Conservation (phyloP, 176 grass and related monocot species). For the Typha latifolia region DNA sequence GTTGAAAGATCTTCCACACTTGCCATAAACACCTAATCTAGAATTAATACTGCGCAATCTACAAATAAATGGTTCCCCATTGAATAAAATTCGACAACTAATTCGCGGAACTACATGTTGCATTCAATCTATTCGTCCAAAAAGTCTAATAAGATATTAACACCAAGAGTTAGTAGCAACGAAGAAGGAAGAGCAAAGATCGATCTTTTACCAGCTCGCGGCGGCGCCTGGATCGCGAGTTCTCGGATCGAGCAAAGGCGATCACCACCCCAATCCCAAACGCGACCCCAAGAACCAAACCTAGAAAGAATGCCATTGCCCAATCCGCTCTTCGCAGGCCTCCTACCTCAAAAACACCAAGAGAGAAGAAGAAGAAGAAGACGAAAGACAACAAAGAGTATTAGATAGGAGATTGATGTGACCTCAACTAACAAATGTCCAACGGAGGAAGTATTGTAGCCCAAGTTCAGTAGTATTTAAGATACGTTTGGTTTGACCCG, state of each 20-base stretch:
- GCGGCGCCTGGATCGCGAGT: conserved; percentile 34
- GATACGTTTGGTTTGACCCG: neutral
- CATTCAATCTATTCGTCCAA: too few species aligned
- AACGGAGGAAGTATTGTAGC: neutral
- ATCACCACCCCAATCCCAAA: conserved; percentile 37
- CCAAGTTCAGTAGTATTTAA: neutral
- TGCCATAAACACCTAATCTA: too few species aligned
- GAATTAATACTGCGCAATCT: too few species aligned
- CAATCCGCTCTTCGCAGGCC: neutral
- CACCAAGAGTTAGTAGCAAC: neutral
- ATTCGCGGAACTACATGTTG: too few species aligned
- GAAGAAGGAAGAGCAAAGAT: neutral
- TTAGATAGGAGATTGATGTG: neutral
- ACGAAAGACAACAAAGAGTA: neutral
- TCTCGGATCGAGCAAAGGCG: conserved; percentile 48
- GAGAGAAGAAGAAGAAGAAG: neutral
- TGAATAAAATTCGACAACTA: too few species aligned
- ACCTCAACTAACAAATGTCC: neutral
- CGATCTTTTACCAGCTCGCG: conserved; percentile 29
- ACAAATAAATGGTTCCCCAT: too few species aligned
- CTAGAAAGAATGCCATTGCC: conserved; percentile 41
- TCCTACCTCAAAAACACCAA: neutral
- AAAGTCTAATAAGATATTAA: neutral
- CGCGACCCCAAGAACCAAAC: conserved; percentile 37
- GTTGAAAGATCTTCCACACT: too few species aligned